Base-by-base conservation (phyloP, 495 filamentous ascomycete species). In the Lophiostoma macrostomum region DNA sequence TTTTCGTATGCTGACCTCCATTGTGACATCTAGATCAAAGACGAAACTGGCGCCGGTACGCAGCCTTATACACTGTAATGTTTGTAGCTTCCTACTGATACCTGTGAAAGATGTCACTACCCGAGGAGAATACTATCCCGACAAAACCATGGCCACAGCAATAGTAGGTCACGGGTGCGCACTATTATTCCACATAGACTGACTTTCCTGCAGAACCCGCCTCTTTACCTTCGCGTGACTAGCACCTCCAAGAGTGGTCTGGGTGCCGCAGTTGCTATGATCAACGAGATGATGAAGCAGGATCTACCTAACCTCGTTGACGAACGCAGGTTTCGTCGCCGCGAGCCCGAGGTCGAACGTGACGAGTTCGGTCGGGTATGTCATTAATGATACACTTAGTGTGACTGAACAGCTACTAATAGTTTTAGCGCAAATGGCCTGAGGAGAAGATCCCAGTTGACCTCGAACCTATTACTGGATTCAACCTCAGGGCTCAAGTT, bases 41-140 rank as follows among this genome's bases (percentile, higher is more conserved):
- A 97, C 76, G 87, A 96, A 67, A 96, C 93, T 86, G 93, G 93
- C 83, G 91, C 93, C 78, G 93, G 93, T 98, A 98, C 84, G 93
- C 85, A 79, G 76, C 66, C 72, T 69, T 68, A 70, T 67, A 69
- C 64, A 71, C 70, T 69, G 71, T 23, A 44, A 39, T 11, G 27
- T 16, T 44, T 52, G 14, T 35, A 37, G 35, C 45, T 1, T 73
- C 66, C 73, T 74, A 75, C 80, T 86, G 74, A 86, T 84, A 50
- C 47, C 49, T 70, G 65, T 80, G 67, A 71, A 96, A 98, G 93
- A 98, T 95, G 90, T 98, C 79, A 97, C 93, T 19, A 96, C 93
- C 32, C 85, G 91, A 70, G 93, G 93, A 70, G 87, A 82, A 53
- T 98, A 96, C 65, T 95, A 91, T 63, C 93, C 93, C 0, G 93